These are phyloP conservation scores for Macadamia integrifolia DNA, from an alignment of 164 flowering plant genomes.

Conservation along the genomic window DNA sequence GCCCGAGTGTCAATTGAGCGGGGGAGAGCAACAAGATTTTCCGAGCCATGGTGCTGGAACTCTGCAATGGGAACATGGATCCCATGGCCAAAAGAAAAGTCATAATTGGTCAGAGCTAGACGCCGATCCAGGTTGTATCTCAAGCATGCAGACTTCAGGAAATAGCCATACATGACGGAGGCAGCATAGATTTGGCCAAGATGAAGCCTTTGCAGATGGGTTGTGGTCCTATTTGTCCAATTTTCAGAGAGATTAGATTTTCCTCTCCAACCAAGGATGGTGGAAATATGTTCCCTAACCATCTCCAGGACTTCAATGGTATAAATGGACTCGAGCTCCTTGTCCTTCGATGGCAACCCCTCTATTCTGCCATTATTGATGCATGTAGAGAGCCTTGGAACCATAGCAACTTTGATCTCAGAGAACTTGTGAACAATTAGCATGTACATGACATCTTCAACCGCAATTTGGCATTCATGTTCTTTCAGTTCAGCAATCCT, in stretches of 20 bases:
- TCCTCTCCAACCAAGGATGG: conserved; percentile 53
- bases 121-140: conserved; percentile 52
- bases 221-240: conserved; percentile 54
- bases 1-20: conserved; percentile 12
- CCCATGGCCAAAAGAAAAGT: conserved; percentile 16
- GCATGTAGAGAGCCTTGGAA: conserved; percentile 57
- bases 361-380: conserved; percentile 59
- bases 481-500: conserved; percentile 79
- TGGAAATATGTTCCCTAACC: conserved; percentile 59
- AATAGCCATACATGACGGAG: conserved; percentile 79
- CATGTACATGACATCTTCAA: conserved; percentile 85
- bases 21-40: conserved; percentile 23
- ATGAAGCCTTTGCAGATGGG: conserved; percentile 33
- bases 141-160: conserved; percentile 60
- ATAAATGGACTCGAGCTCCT: conserved; percentile 71
- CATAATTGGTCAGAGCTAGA: conserved; percentile 21
- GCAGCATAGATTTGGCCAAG: conserved; percentile 60
- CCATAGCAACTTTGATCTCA: conserved; percentile 59
- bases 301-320: conserved; percentile 56
- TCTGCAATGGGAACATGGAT: conserved; percentile 22
- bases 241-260: conserved; percentile 45
- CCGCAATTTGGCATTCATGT: conserved; percentile 45
- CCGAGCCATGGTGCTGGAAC: conserved; percentile 18
- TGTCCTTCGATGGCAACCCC: conserved; percentile 63
- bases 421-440: conserved; percentile 59